Evolutionary conservation across 805 yeast genomes (phyloP).

Genomic region (Wickerhamomyces ciferrii): DNA sequence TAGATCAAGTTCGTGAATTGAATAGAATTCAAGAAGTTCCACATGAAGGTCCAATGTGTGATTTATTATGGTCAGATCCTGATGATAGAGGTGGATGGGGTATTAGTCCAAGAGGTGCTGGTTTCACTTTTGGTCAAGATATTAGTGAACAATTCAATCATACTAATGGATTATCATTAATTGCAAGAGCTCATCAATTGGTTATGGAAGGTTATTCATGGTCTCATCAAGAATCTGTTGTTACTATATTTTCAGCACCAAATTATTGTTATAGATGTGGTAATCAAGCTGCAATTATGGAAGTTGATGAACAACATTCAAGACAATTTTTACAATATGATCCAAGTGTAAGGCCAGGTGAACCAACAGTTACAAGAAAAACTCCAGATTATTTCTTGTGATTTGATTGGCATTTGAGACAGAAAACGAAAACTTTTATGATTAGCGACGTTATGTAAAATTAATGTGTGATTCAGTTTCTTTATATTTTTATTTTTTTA

Average conservation of each 20-base stretch:
- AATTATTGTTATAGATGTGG: slow-evolving; percentile 97
- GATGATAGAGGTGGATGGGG: slow-evolving; percentile 99
- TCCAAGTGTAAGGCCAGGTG: slow-evolving; percentile 96
- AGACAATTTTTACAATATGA: slow-evolving; percentile 93
- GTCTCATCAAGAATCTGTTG: slow-evolving; percentile 93
- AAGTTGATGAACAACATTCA: slow-evolving; percentile 90
- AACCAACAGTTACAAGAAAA: slow-evolving; percentile 94
- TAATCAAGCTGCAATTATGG: slow-evolving; percentile 97
- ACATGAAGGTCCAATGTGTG: slow-evolving; percentile 98
- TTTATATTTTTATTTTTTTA: not conserved
- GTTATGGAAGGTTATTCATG: slow-evolving; percentile 98
- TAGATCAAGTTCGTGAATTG: slow-evolving; percentile 86
- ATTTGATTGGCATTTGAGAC: no score
- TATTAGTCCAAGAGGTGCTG: slow-evolving; percentile 96
- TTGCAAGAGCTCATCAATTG: slow-evolving; percentile 94
- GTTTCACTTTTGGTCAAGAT: slow-evolving; percentile 96
- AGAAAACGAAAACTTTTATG: no score
- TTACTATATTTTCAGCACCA: slow-evolving; percentile 92
- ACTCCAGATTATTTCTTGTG: slow-evolving; percentile 95
- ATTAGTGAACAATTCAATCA: slow-evolving; percentile 91
- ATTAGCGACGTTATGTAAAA: slow-evolving; percentile 1
- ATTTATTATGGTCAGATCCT: slow-evolving; percentile 93
- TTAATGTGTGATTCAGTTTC: not conserved
- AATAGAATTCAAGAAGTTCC: slow-evolving; percentile 95
- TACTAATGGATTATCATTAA: slow-evolving; percentile 74